phyloP scores from a whole-genome alignment of 2,329 filamentous ascomycete genomes.

The Xylaria sp. region DNA sequence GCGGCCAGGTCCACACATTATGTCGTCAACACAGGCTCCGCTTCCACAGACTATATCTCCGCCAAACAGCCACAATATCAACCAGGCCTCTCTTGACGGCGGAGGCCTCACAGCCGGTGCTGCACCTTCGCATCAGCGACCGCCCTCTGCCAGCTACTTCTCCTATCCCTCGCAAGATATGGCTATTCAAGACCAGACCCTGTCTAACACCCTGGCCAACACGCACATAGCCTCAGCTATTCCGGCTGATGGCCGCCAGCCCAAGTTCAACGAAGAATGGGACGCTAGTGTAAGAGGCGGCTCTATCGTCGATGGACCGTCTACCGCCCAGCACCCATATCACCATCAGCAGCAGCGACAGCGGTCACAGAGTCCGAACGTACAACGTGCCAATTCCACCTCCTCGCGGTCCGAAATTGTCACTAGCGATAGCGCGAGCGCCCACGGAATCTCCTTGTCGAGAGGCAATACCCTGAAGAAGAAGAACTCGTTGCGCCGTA shows the following conservation, averaged over 20 bases:
- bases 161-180: slow-evolving; percentile 40
- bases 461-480: slow-evolving; percentile 85
- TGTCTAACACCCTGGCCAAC: slow-evolving; percentile 53
- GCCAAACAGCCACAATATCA: slow-evolving; percentile 37
- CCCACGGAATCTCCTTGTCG: slow-evolving; percentile 52
- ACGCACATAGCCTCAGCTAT: slow-evolving; percentile 46
- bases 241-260: slow-evolving; percentile 47
- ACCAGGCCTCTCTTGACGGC: slow-evolving; percentile 36
- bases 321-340: slow-evolving; percentile 36
- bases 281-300: slow-evolving; percentile 74
- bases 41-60: slow-evolving; percentile 26
- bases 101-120: slow-evolving; percentile 23
- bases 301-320: slow-evolving; percentile 66
- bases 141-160: slow-evolving; percentile 45
- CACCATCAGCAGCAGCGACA: slow-evolving; percentile 39
- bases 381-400: slow-evolving; percentile 71
- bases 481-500: slow-evolving; percentile 80
- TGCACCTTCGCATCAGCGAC: slow-evolving; percentile 34
- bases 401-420: slow-evolving; percentile 61
- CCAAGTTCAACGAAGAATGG: slow-evolving; percentile 76
- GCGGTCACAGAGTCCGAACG: slow-evolving; percentile 45
- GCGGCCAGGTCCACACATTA: slow-evolving; percentile 36
- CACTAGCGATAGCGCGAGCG: slow-evolving; percentile 53
- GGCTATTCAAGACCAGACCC: slow-evolving; percentile 48
- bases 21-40: slow-evolving; percentile 40